These are phyloP conservation scores for Pyrenophora seminiperda DNA, from an alignment of 2,329 filamentous ascomycete species.

Conservation along the genomic window DNA sequence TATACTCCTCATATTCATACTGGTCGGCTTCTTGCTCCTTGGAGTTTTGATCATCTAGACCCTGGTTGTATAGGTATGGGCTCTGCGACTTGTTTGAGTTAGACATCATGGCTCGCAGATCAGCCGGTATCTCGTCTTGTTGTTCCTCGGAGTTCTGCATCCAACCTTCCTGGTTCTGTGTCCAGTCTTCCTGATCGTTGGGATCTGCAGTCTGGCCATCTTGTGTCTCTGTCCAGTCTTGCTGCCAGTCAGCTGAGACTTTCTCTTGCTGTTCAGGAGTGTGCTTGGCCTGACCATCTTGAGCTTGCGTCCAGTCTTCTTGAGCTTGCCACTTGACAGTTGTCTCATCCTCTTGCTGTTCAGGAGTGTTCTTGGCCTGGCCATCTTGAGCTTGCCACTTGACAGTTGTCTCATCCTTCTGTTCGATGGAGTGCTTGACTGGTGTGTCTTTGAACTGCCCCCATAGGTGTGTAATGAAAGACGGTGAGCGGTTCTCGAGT, in stretches of 20 bases:
- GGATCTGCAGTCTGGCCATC: constrained; percentile 2
- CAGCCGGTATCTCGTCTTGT: constrained; percentile 14
- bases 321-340: too few relatives aligned
- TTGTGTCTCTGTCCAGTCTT: constrained; percentile 4
- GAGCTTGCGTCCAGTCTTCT: constrained; percentile 5
- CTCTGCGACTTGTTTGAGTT: constrained; percentile 7
- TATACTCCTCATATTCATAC: constrained; percentile 1
- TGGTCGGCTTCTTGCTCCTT: constrained; percentile 4
- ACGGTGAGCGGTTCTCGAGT: constrained; percentile 3
- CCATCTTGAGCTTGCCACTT: neutral
- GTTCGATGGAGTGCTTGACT: too few relatives aligned
- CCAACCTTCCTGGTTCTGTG: neutral
- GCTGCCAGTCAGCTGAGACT: constrained; percentile 7
- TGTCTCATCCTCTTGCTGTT: too few relatives aligned
- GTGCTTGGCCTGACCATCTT: neutral
- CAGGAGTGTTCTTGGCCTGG: too few relatives aligned
- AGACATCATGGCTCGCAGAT: constrained; percentile 12
- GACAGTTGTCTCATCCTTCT: too few relatives aligned
- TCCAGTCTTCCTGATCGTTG: neutral
- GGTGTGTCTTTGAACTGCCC: too few relatives aligned
- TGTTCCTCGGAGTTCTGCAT: constrained; percentile 2
- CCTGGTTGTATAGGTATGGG: neutral
- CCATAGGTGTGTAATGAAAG: neutral
- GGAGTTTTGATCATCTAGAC: neutral
- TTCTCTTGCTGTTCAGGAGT: constrained; percentile 4